These are phyloP conservation scores for Crithidia expoeki DNA, from an alignment of 208 protist genomes.

Conservation along the genomic window DNA sequence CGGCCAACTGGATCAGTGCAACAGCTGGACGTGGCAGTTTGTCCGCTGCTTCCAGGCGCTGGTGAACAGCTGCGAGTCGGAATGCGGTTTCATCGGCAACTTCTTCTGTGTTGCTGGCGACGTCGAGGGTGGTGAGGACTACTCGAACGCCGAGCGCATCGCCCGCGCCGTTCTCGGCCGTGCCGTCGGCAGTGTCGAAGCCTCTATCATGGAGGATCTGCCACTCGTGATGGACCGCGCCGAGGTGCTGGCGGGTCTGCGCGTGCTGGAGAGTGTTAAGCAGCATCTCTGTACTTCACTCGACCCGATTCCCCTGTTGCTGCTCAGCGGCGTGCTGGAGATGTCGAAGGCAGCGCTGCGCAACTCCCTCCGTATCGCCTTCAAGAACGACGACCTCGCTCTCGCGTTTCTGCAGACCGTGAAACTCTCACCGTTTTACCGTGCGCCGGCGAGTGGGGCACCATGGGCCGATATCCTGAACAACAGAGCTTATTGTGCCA, in stretches of 20 bases:
- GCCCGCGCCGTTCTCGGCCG: slow-evolving; percentile 56
- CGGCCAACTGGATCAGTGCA: slow-evolving; percentile 48
- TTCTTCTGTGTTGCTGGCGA: slow-evolving; percentile 76
- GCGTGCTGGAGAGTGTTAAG: slow-evolving; percentile 74
- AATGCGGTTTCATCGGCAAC: slow-evolving; percentile 81
- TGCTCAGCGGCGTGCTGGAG: slow-evolving; percentile 84
- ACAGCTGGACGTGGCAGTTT: slow-evolving; percentile 77
- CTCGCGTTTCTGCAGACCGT: slow-evolving; percentile 50
- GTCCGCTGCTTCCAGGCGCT: slow-evolving; percentile 51
- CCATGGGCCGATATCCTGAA: slow-evolving; percentile 33
- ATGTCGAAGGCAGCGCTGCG: slow-evolving; percentile 64
- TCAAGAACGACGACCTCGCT: slow-evolving; percentile 65
- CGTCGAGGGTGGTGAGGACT: slow-evolving; percentile 52
- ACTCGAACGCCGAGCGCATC: slow-evolving; percentile 57
- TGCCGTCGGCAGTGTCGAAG: slow-evolving; percentile 43
- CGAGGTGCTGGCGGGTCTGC: slow-evolving; percentile 65
- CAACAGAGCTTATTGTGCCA: slow-evolving; percentile 51
- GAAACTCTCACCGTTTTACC: slow-evolving; percentile 47
- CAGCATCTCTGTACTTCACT: slow-evolving; percentile 75
- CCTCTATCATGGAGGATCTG: slow-evolving; percentile 47
- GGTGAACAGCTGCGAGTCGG: slow-evolving; percentile 58
- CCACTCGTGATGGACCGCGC: slow-evolving; percentile 57
- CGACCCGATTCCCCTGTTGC: slow-evolving; percentile 80
- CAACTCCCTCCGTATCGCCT: slow-evolving; percentile 48
- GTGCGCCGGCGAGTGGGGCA: slow-evolving; percentile 18